Evolutionary conservation across 1,139 yeast species (phyloP), one percentile per base, ranked within the genome.

Genomic region (Arxiozyma telluris): DNA sequence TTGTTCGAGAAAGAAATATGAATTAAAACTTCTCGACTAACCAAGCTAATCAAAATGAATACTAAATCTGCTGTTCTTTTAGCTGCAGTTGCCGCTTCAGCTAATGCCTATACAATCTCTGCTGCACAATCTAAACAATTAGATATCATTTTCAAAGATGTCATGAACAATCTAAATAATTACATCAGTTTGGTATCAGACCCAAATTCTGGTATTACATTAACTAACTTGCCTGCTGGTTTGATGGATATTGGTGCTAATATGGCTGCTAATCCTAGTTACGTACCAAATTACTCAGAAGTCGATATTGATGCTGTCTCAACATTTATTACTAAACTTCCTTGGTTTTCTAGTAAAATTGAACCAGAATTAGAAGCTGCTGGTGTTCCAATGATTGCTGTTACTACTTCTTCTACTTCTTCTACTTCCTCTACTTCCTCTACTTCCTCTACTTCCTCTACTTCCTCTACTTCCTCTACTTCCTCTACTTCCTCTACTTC

Each of bases 281-380:
- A 72, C 67, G 74, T 77, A 55, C 64, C 76, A n/a, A 64, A 71
- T 57, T 67, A 63, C 56, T 50, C 63, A 44, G 52, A 57, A 52
- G 60, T 68, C 44, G 66, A 68, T 57, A 56, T 61, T 51, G 52
- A 61, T 47, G 68, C 64, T 25, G 68, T 68, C 48, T 61, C 69
- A n/a, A 53, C 69, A n/a, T 68, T 73, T 58, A 71, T 71, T 30
- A 70, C 76, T 42, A 71, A 64, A 46, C 64, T 75, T 51, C 76
- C 78, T 61, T 74, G 77, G 77, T 74, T 73, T 61, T 65, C 72
- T 17, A 59, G 70, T 46, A 72, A 77, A 69, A 54, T 69, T 43
- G 61, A 54, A 15, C 62, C 66, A 30, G 55, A 57, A 30, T 44
- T 57, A 39, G 52, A 22, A 22, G 44, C 57, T 47, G 52, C 54